Base-by-base conservation (phyloP, 2,329 filamentous ascomycete genomes). In the Curvularia eragrostidis region DNA sequence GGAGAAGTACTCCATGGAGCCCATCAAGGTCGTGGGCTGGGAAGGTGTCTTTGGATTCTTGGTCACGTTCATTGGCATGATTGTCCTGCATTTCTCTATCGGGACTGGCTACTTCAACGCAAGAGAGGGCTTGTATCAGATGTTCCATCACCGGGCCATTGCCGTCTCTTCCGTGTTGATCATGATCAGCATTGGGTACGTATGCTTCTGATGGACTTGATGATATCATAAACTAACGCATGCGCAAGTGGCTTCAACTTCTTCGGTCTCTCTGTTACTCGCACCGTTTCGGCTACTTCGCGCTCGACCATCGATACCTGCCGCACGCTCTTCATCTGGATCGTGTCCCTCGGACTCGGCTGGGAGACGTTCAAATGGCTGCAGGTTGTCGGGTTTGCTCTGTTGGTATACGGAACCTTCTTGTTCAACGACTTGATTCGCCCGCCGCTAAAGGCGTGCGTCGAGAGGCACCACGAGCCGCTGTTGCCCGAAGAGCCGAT, bases 281-380 rank as follows among this genome's bases (percentile, higher is more conserved):
- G 91, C 59, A 88, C 80, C 61, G 92, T 99, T 65, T 96, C 91
- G 62, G 95, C 95, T 10, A 99, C 95, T 0, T 92, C 94, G 1
- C 88, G 95, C 60, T 96, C 92, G 30, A 98, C 94, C 30, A 98
- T 99, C 69, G 95, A 99, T 77, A 99, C 95, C 1, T 98, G 93
- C 82, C 88, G 94, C 39, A 99, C 95, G 0, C 85, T 99, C 1
- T 98, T 99, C 80, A 98, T 99, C 78, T 99, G 95, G 95, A 85
- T 99, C 26, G 91, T 97, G 13, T 96, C 92, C 18, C 85, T 99
- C 4, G 91, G 90, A 3, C 85, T 99, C 2, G 93, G 93, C 59
- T 99, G 95, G 95, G 95, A 99, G 80, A 89, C 87, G 0, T 98
- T 99, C 85, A 98, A 98, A 80, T 96, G 91, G 90, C 85, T 99